These are phyloP conservation scores for Monosporozyma yasuniensis DNA, from an alignment of 805 yeast genomes.

Conservation along the genomic window DNA sequence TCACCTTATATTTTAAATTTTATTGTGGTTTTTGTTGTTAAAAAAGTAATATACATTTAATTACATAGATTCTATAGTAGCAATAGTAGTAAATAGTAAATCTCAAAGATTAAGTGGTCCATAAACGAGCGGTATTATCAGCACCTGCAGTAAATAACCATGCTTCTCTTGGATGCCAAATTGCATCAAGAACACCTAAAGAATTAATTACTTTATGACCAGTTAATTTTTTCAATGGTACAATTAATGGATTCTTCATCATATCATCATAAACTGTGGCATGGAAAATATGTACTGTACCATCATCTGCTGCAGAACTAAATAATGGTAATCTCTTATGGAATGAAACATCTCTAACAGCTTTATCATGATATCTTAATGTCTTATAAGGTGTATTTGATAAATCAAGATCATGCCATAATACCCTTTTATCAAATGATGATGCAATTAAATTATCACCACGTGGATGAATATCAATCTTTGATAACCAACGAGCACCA, in stretches of 20 bases:
- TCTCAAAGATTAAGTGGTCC: constrained; percentile 62
- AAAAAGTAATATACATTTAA: neutral
- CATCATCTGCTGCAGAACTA: constrained; percentile 94
- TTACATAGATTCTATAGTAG: neutral
- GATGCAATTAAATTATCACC: constrained; percentile 92
- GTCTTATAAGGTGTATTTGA: constrained; percentile 89
- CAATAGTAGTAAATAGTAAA: neutral
- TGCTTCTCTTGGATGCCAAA: constrained; percentile 97
- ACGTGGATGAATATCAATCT: constrained; percentile 88
- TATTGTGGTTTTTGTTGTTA: neutral
- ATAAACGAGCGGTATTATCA: constrained; percentile 87
- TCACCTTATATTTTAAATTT: too few relatives aligned
- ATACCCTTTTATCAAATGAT: constrained; percentile 86
- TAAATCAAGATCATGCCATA: constrained; percentile 95
- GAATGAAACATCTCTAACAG: constrained; percentile 80
- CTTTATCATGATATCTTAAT: constrained; percentile 86
- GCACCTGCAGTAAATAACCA: constrained; percentile 98
- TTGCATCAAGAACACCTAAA: constrained; percentile 77
- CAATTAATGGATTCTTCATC: constrained; percentile 90
- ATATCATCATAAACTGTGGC: constrained; percentile 84
- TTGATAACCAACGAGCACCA: constrained; percentile 91
- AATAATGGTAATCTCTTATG: constrained; percentile 85
- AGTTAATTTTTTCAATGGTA: constrained; percentile 85
- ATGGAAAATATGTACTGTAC: constrained; percentile 87
- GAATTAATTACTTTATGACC: constrained; percentile 78